Base-by-base conservation (phyloP, 2,329 filamentous ascomycete genomes). In the Penicillium occitanis region DNA sequence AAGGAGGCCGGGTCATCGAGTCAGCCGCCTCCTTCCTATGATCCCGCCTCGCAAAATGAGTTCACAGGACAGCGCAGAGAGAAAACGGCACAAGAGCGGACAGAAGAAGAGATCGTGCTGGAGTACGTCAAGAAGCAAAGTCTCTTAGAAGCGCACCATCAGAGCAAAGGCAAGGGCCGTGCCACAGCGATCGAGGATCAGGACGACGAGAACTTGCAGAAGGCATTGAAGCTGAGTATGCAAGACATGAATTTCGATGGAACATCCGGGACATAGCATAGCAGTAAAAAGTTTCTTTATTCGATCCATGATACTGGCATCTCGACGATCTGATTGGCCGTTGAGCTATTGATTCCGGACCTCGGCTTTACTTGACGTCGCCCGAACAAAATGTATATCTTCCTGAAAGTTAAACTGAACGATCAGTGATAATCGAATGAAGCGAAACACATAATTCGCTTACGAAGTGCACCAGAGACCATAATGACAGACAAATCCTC, bases 401-500 rank as follows among this genome's bases (percentile, higher is more conserved):
- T 7, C 17, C 5, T 19, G 10, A 19, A 35, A 1, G 17, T 37
- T 37, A 25, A 5, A 25, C n/a, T 37, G 19, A 40, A 33, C 4
- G 10, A 19, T 25, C 2, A 40, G 8, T 35, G 33, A 35, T 3
- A 17, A 14, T 22, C 11, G 30, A 57, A 8, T 30, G 14, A 33
- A 33, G 25, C 25, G 30, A 62, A 37, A 19, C n/a, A 22, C 30
- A 11, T 30, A 2, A 61, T 10, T 8, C 17, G 17, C 7, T 13
- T 35, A 17, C 30, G 11, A 1, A 13, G 2, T 14, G 1, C 1
- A 50, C 4, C 17, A 51, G 10, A 67, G 17, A 25, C 75, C 72
- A 69, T 72, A 19, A 67, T 73, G 8, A 66, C 74, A 65, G 73
- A 78, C 33, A 71, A 72, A 59, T 69, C 77, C 40, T 80, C 88